Base-by-base conservation (phyloP, 495 filamentous ascomycete species). In the Hypoxylon rickii region DNA sequence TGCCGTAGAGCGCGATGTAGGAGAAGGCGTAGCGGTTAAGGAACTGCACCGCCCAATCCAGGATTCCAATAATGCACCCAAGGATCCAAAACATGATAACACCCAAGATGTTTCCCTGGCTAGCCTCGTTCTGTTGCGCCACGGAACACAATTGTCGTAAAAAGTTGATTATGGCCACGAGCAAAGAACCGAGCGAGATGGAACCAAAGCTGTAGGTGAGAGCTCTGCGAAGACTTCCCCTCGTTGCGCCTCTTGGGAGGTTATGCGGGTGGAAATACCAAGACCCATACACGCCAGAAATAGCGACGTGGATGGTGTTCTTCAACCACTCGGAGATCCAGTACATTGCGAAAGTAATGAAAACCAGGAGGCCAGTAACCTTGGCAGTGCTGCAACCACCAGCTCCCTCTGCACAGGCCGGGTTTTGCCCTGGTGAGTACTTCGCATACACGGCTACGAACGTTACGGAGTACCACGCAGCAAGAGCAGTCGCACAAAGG, bases 291-390 rank as follows among this genome's bases (percentile, higher is more conserved):
- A 96, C 86, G 8, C 93, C 90, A 0, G 89, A 87, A 64, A 96
- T 87, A 16, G 87, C 90, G 22, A 85, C 87, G 70, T 97, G 92
- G 29, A 96, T 87, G 12, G 87, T 89, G 69, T 96, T 96, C 73
- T 96, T 96, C 50, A 96, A 67, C 81, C 87, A 90, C 66, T 96
- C 92, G 18, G 86, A 87, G 58, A 96, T 84, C 93, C 92, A 97
- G 72, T 95, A 96, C 63, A 80, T 84, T 18, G 91, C 89, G 64
- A 96, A 96, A 0, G 90, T 95, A 44, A 90, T 81, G 71, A 95
- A 96, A 18, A 89, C 87, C 15, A 92, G 73, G 18, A 97, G 73
- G 0, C 93, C 92, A 51, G 89, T 89, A 26, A 96, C 89, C 57
- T 87, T 90, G 12, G 76, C 89, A 2, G 61, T 76, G 52, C 84